A percentile compares a stretch with the other conserved stretches of the same genome.
phyloP scores from a whole-genome alignment of 192 early-diverging fungal genomes.

The Oehlia diaphana region DNA sequence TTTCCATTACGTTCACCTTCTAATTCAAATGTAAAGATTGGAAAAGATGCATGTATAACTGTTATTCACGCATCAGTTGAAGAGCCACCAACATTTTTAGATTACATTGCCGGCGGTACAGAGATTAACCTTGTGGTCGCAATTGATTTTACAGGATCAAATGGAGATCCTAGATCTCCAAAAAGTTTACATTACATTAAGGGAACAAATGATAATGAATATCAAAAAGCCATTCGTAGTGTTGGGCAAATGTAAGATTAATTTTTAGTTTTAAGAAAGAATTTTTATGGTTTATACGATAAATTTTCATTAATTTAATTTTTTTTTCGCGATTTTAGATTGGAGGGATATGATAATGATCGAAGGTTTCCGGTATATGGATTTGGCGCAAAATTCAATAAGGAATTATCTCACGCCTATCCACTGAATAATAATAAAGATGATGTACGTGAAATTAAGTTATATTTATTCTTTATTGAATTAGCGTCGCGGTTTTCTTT shows the following conservation, averaged over 20 bases:
- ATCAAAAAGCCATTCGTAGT: slow-evolving; percentile 49
- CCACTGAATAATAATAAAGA: slow-evolving; percentile 43
- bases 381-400: slow-evolving; percentile 52
- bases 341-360: slow-evolving; percentile 55
- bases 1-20: background rate
- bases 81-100: slow-evolving; percentile 44
- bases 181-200: slow-evolving; percentile 50
- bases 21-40: background rate
- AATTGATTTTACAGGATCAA: slow-evolving; percentile 58
- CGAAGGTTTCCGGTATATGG: slow-evolving; percentile 53
- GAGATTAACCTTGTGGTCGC: slow-evolving; percentile 48
- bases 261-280: background rate
- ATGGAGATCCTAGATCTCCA: slow-evolving; percentile 51
- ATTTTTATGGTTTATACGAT: background rate
- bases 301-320: background rate
- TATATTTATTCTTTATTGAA: too few species aligned
- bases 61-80: background rate
- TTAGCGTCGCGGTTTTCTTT: background rate
- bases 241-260: slow-evolving; percentile 41
- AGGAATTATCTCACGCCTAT: slow-evolving; percentile 47
- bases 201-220: slow-evolving; percentile 41
- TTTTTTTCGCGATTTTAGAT: background rate
- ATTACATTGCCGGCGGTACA: slow-evolving; percentile 52
- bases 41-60: background rate
- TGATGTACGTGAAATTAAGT: slow-evolving; percentile 25